Evolutionary conservation across 179 eudicot species (phyloP), one percentile per base, ranked within the genome.

Genomic region (Heliamphora pulchella): DNA sequence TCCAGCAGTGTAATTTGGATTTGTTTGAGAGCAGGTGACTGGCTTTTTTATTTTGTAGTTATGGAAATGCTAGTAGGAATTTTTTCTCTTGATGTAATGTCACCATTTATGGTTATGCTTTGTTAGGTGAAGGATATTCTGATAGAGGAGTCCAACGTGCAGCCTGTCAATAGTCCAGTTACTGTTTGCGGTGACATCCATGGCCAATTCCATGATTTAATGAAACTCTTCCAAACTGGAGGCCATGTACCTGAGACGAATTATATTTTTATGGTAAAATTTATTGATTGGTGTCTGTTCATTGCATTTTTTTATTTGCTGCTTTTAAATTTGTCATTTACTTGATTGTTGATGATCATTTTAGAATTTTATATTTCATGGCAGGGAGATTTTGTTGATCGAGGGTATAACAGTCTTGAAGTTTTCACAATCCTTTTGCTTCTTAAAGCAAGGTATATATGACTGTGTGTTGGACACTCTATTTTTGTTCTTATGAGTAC

Each of bases 301-400:
- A 8, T 47, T 61, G 75, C 71, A 73, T 43, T 78, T 66, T 43
- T n/a, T 77, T 22, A 62, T 69, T 46, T 22, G 0, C 59, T 78
- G 47, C 15, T 15, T 76, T 86, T 69, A 63, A 57, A 17, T 57
- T 74, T 31, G 74, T 75, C 31, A 44, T 74, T 69, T 61, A 71
- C 71, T 74, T 58, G 55, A 69, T 74, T 71, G 64, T 68, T 65
- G 39, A 41, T n/a, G 31, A 48, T 53, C 10, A 54, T 22, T 31
- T 47, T 64, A 71, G 48, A 62, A 44, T 47, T 31, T 67, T 61
- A 22, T 65, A 59, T 82, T 58, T 39, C 44, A 64, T 87, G 66
- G 64, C 91, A 96, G 99, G 99, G 99, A 74, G 99, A 96, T 86
- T 96, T 92, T 86, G 99, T 96, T 87, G 98, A 96, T 76, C 98